Evolutionary conservation across 768 basidiomycete species (phyloP), one percentile per base, ranked within the genome.

Genomic region (Calocera viscosa): DNA sequence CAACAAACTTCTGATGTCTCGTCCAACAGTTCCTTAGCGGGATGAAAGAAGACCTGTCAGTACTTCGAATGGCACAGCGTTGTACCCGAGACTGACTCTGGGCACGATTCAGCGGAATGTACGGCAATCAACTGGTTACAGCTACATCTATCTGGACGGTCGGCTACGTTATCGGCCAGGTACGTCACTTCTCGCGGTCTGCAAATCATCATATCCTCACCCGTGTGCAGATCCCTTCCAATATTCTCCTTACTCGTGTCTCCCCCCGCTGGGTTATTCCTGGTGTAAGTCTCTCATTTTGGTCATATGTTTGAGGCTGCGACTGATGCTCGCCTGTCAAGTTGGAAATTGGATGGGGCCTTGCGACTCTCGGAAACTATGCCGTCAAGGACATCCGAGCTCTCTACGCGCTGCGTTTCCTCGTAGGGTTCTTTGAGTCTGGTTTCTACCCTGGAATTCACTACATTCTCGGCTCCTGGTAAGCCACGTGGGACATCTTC

Each of bases 361-460:
- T 74, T 33, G 63, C 68, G 28, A 75, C 74, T 2, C 70, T 75
- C 5, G 73, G 66, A 1, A 68, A 69, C 1, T 74, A 73, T 64
- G 63, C 71, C 14, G 72, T 75, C 66, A 72, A 71, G 60, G 67
- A 69, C n/a, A 68, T 66, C 53, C 66, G 68, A 33, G 41, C 71
- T 1, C 67, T 75, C 1, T 75, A 73, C 63, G 74, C 71, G 28
- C 53, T 72, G 34, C 71, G 74, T 0, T 75, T 75, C 68, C 67
- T 75, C 35, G 72, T 75, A 28, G 74, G 74, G 8, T 69, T 74
- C 3, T 72, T 73, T 40, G 74, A 75, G 67, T 70, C 72, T 26
- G 72, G 68, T 7, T 75, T 74, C 65, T 75, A 75, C 63, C 74
- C 74, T 14, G 73, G 73, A 28, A 71, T 72, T 17, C 74, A 73